Evolutionary conservation across 305 asterid species (phyloP).

Genomic region (Fraxinus nigra): DNA sequence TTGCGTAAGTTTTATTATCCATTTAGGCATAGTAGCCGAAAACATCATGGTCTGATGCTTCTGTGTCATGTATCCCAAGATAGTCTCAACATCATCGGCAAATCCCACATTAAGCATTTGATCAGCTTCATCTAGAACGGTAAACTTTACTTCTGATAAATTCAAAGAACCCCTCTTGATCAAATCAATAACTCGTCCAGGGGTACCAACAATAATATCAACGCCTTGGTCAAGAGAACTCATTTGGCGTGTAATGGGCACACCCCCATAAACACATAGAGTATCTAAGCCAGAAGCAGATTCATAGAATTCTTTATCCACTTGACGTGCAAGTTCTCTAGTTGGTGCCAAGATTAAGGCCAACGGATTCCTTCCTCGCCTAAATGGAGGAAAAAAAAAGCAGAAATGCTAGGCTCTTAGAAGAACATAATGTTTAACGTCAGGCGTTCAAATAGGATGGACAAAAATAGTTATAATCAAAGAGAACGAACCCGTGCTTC

Average conservation of each 20-base stretch:
- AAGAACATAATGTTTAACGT: not conserved
- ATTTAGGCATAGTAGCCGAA: slow-evolving; percentile 93
- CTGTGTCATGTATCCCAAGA: slow-evolving; percentile 65
- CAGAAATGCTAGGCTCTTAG: slow-evolving; percentile 5
- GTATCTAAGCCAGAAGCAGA: slow-evolving; percentile 73
- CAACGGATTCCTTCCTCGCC: slow-evolving; percentile 79
- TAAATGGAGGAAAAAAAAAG: slow-evolving; percentile 27
- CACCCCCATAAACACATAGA: slow-evolving; percentile 89
- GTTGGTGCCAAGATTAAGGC: slow-evolving; percentile 90
- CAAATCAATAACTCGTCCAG: slow-evolving; percentile 92
- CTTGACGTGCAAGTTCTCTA: slow-evolving; percentile 91
- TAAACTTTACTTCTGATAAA: slow-evolving; percentile 69
- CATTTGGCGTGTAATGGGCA: slow-evolving; percentile 76
- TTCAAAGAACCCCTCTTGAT: slow-evolving; percentile 78
- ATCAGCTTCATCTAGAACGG: slow-evolving; percentile 95
- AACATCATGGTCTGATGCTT: slow-evolving; percentile 95
- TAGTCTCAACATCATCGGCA: slow-evolving; percentile 85
- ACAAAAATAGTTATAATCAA: not conserved
- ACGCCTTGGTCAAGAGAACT: slow-evolving; percentile 79
- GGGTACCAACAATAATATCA: slow-evolving; percentile 88
- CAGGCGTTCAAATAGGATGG: not conserved
- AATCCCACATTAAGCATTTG: slow-evolving; percentile 99
- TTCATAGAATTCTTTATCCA: slow-evolving; percentile 85
- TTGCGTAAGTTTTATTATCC: slow-evolving; percentile 80
- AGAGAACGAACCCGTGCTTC: slow-evolving; percentile 69